These are phyloP conservation scores for Trifolium pratense DNA, from an alignment of 306 rosid genomes.

Conservation along the genomic window DNA sequence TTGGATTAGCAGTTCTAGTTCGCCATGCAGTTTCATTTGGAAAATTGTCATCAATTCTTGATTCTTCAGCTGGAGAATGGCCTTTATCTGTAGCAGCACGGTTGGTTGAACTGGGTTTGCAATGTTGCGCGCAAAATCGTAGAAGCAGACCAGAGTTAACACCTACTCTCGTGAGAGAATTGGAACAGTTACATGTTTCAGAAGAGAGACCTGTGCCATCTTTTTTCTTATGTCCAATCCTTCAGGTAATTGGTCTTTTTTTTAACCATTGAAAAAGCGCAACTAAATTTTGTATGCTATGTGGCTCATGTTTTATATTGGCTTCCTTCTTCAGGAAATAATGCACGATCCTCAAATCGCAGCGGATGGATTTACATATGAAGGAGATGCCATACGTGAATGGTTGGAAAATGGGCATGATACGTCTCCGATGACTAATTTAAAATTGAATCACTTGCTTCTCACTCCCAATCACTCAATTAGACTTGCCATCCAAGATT, in stretches of 20 bases:
- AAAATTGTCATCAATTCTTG: constrained; percentile 63
- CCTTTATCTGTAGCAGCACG: constrained; percentile 56
- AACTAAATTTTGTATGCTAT: neutral
- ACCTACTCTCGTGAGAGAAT: constrained; percentile 77
- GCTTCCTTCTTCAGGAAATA: constrained; percentile 72
- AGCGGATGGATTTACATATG: constrained; percentile 90
- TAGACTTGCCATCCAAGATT: constrained; percentile 80
- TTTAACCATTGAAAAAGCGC: constrained; percentile 6
- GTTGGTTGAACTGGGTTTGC: constrained; percentile 75
- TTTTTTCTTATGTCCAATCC: constrained; percentile 85
- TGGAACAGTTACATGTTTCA: constrained; percentile 66
- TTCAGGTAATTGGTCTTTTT: constrained; percentile 56
- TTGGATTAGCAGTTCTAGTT: constrained; percentile 62
- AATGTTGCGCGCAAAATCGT: constrained; percentile 70
- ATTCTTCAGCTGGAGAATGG: constrained; percentile 84
- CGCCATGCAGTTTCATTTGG: constrained; percentile 65
- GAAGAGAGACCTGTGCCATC: constrained; percentile 81
- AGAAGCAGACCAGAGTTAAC: constrained; percentile 77
- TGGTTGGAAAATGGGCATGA: constrained; percentile 79
- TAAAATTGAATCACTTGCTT: constrained; percentile 63
- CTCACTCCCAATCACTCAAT: constrained; percentile 81
- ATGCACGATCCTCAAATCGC: constrained; percentile 93
- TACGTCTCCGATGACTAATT: constrained; percentile 89
- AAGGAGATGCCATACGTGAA: constrained; percentile 84
- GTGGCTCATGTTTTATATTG: constrained; percentile 37